A percentile compares a stretch with the other conserved stretches of the same genome.
phyloP scores from a whole-genome alignment of 2,329 filamentous ascomycete genomes.

The Bisporella sp. region DNA sequence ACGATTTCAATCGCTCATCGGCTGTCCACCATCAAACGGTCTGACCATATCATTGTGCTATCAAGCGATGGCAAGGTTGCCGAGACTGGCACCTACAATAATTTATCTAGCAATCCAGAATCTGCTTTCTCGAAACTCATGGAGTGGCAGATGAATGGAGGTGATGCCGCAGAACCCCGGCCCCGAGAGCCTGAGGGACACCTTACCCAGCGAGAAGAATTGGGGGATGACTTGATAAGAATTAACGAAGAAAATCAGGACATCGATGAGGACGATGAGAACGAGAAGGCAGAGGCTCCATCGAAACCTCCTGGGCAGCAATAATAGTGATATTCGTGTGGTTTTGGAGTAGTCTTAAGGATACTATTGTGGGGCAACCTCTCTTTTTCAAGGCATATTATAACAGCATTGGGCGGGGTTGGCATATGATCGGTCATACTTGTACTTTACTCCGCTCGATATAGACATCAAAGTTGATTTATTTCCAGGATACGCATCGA shows the following conservation, averaged over 20 bases:
- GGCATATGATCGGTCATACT: neutral
- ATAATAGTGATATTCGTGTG: conserved; percentile 9
- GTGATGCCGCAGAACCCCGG: conserved; percentile 48
- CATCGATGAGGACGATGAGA: conserved; percentile 11
- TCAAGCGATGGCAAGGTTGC: conserved; percentile 81
- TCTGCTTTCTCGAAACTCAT: conserved; percentile 93
- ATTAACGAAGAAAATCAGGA: conserved; percentile 12
- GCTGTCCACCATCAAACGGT: conserved; percentile 91
- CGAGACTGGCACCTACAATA: conserved; percentile 77
- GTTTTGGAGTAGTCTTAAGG: conserved; percentile 1
- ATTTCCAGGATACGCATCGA: no score
- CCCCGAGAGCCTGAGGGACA: conserved; percentile 18
- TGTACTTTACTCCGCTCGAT: conserved; percentile 19
- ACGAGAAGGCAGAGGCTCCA: conserved; percentile 9
- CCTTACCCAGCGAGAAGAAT: conserved; percentile 15
- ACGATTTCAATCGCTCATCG: conserved; percentile 97
- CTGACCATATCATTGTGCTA: conserved; percentile 89
- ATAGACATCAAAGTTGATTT: neutral
- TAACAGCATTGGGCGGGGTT: neutral
- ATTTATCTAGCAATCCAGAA: conserved; percentile 63
- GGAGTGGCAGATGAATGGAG: conserved; percentile 97
- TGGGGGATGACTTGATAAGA: conserved; percentile 7
- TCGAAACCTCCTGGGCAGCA: conserved; percentile 12
- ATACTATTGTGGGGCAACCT: neutral
- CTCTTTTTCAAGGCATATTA: neutral